A percentile compares a stretch with the other conserved stretches of the same genome.
Conservation (phyloP, 176 grass and related monocot species). For the Oryza nivara region DNA sequence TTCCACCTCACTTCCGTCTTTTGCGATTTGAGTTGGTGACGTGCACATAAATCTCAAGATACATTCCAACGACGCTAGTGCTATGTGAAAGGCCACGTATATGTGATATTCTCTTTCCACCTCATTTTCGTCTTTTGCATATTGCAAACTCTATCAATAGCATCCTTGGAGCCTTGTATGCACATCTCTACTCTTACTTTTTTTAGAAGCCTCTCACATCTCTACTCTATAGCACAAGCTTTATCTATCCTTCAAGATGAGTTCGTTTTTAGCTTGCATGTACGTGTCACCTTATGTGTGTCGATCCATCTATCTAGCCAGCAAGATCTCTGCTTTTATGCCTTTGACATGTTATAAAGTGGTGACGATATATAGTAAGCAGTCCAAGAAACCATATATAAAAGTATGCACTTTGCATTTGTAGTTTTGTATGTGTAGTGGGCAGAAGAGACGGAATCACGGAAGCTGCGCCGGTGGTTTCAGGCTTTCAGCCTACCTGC, state of each 20-base stretch:
- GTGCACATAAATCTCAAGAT: too few relatives aligned
- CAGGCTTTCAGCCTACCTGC: slow-evolving; percentile 16
- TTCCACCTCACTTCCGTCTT: too few relatives aligned
- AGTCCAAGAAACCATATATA: background rate
- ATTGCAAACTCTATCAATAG: too few relatives aligned
- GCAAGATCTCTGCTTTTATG: background rate
- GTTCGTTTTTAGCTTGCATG: background rate
- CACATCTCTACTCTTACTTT: too few relatives aligned
- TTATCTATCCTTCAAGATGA: background rate
- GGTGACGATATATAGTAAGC: background rate
- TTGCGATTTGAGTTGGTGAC: too few relatives aligned
- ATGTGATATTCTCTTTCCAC: too few relatives aligned
- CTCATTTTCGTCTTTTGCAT: too few relatives aligned
- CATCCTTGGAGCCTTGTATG: too few relatives aligned
- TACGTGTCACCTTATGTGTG: background rate
- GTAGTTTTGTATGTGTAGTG: background rate
- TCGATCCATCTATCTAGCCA: background rate
- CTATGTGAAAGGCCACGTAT: too few relatives aligned
- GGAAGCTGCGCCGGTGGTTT: slow-evolving; percentile 40
- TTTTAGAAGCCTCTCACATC: too few relatives aligned
- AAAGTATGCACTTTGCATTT: background rate
- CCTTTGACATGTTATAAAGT: slow-evolving; percentile 25
- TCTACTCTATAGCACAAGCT: background rate
- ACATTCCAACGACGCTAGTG: too few relatives aligned
- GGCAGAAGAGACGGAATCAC: slow-evolving; percentile 28